Evolutionary conservation across 2,329 filamentous ascomycete genomes (phyloP).

Genomic region (Claviceps humidiphila): DNA sequence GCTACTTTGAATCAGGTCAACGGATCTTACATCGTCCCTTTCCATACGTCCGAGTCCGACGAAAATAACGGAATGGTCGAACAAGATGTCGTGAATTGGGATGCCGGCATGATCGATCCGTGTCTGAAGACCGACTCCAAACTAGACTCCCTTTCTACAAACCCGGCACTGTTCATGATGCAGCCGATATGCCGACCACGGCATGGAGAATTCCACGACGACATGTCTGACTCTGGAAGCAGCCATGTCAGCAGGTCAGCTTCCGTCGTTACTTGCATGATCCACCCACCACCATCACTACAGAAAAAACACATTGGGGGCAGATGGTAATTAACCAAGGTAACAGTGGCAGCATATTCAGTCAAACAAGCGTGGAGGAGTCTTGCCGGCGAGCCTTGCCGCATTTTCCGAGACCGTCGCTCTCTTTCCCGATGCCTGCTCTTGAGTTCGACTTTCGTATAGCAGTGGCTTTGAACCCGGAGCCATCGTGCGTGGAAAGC

Average conservation of each 20-base stretch:
- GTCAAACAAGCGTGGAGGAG: constrained; percentile 22
- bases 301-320: too few relatives aligned
- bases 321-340: background rate
- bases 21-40: too few relatives aligned
- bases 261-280: background rate
- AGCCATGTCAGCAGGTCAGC: constrained; percentile 7
- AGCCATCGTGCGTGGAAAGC: constrained; percentile 28
- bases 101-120: constrained; percentile 15
- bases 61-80: constrained; percentile 8
- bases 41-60: background rate
- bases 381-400: constrained; percentile 24
- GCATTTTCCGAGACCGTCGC: constrained; percentile 27
- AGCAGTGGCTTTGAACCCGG: constrained; percentile 30
- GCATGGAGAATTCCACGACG: constrained; percentile 4
- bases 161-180: background rate
- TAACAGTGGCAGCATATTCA: constrained; percentile 4
- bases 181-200: background rate
- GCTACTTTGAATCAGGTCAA: constrained; percentile 5
- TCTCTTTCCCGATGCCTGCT: constrained; percentile 31
- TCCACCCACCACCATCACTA: background rate
- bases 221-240: constrained; percentile 7
- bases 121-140: constrained; percentile 2
- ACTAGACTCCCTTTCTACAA: background rate
- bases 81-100: constrained; percentile 15
- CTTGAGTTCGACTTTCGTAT: constrained; percentile 38